phyloP scores from a whole-genome alignment of 192 early-diverging fungal genomes.

The Gamsiella multidivaricata region DNA sequence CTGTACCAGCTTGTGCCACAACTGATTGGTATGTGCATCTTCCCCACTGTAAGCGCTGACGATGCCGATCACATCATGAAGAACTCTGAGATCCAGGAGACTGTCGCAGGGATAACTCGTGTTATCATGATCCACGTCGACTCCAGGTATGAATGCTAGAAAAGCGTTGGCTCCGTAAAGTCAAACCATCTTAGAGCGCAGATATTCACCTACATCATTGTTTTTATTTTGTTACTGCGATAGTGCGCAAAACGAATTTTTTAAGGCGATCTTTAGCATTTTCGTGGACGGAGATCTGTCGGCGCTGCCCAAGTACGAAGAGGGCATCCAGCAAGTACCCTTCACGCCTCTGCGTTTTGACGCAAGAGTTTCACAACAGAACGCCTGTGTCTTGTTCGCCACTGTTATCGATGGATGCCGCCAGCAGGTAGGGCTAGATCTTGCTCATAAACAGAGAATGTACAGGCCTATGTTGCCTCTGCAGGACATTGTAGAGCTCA shows the following conservation, averaged over 20 bases:
- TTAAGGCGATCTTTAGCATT: conserved; percentile 58
- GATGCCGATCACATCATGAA: conserved; percentile 36
- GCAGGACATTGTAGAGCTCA: background rate
- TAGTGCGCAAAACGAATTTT: conserved; percentile 56
- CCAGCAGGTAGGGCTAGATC: too few relatives aligned
- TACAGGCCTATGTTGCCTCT: background rate
- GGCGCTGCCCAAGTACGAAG: conserved; percentile 9
- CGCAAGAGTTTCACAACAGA: conserved; percentile 42
- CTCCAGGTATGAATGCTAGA: conserved; percentile 42
- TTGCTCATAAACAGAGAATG: conserved; percentile 2
- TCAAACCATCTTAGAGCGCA: too few relatives aligned
- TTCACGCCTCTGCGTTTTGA: conserved; percentile 27
- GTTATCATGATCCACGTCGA: conserved; percentile 58
- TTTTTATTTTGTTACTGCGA: background rate
- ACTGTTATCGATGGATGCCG: conserved; percentile 44
- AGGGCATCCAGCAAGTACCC: conserved; percentile 16
- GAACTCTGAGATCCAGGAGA: conserved; percentile 50
- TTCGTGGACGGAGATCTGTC: conserved; percentile 56
- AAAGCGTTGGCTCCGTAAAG: background rate
- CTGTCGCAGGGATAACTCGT: conserved; percentile 55
- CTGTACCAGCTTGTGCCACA: conserved; percentile 53
- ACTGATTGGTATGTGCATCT: conserved; percentile 56
- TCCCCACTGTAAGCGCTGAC: conserved; percentile 41
- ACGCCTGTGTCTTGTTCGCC: conserved; percentile 30
- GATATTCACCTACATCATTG: background rate